Base-by-base conservation (phyloP, 306 rosid species). In the Castanospermum australe region DNA sequence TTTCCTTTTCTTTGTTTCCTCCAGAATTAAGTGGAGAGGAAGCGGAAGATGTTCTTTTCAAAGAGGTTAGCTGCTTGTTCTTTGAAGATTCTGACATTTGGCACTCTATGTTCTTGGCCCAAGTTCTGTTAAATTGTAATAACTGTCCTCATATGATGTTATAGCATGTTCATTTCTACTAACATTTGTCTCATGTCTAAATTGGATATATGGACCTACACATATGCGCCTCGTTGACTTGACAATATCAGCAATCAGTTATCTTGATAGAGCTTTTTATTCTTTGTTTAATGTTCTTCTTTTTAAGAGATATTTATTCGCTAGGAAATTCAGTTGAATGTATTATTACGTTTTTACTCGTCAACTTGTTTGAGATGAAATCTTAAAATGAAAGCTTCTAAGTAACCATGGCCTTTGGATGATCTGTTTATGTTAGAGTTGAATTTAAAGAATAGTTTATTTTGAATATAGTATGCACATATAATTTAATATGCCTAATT, bases 1-100 rank as follows among this genome's bases (percentile, higher is more conserved):
- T 77, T 18, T 78, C 45, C 32, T 65, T 45, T 66, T 76, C 30
- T 77, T 48, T 75, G 36, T 81, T 81, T 84, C 61, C 66, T 91
- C 84, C 97, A 96, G 99, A 93, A 60, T 85, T 93, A 84, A 80
- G 96, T 77, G 97, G 89, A 77, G 97, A 92, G 71, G 99, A 96
- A 79, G 90, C 92, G 17, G 94, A 93, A 85, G 98, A 96, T 63
- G 87, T 93, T 81, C 88, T 81, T 78, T 96, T 96, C 80, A 96
- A 96, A 87, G 96, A 86, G 99, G 99, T 96, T 10, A 73, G 91
- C 74, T 77, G 13, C 75, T 69, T 79, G 75, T 62, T 51, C 62
- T 42, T 47, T 61, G 38, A 47, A 48, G 48, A 32, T 75, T 57
- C 33, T 74, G 64, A 67, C 22, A 74, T 36, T 75, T 63, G 33